Base-by-base conservation (phyloP, 805 yeast species). In the Sugiyamaella smithiae region DNA sequence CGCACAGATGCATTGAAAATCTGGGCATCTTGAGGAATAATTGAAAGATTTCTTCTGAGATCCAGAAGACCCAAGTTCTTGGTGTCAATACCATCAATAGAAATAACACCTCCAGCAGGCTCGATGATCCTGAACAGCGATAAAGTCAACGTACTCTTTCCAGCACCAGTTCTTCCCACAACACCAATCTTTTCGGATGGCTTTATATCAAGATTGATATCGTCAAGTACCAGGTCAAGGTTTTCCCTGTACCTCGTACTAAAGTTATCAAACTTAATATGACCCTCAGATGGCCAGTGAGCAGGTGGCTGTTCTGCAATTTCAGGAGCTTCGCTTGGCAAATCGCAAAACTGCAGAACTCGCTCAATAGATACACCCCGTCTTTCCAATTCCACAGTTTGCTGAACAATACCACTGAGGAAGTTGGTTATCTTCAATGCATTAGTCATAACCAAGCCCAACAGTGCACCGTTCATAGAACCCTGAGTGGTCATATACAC, bases 301-400 rank as follows among this genome's bases (percentile, higher is more conserved):
- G 66, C 64, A 1, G 81, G 71, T 2, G 96, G 96, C 22, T 19
- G 12, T 16, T 35, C 38, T 9, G 38, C 38, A 12, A 80, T 64
- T 48, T 74, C 80, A 1, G 86, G 83, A 9, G 93, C 95, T 68
- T 88, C 96, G 58, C 64, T 52, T 20, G 57, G 51, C 40, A 64
- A 57, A 14, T 63, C 60, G 31, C 57, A 64, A 45, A 63, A 53
- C 35, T 52, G 46, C 20, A 64, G 47, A 14, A 45, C 44, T 11
- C 24, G 80, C 68, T 88, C 96, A 38, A 89, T 89, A 5, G 93
- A 82, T 24, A 88, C 96, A 68, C 88, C 88, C 65, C 85, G 86
- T 4, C 95, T 85, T 66, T 88, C 97, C 44, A 88, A 88, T 60
- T 88, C 95, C 43, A 88, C 96, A 3, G 95, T 82, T 90, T 85